Conservation (phyloP, 192 early-diverging fungal genomes). For the Rhizophagus clarus region DNA sequence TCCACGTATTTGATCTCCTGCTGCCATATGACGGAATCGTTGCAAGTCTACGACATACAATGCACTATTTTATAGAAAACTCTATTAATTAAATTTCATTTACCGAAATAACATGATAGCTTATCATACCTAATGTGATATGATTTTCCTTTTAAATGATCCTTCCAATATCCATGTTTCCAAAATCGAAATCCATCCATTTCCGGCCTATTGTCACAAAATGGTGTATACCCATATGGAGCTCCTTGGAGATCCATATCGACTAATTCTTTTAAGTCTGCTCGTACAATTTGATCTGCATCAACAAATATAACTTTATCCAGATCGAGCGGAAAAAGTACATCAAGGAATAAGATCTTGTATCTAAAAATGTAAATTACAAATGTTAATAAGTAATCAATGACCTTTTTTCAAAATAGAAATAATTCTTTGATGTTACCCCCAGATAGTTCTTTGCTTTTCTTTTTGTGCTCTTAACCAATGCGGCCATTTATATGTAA, state of each 20-base stretch:
- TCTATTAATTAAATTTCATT: background rate
- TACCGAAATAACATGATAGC: background rate
- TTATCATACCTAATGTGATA: slow-evolving; percentile 84
- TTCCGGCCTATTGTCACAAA: slow-evolving; percentile 89
- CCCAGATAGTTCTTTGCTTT: slow-evolving; percentile 98
- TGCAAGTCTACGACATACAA: slow-evolving; percentile 95
- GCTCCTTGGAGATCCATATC: slow-evolving; percentile 92
- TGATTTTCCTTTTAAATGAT: slow-evolving; percentile 82
- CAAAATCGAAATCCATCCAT: slow-evolving; percentile 99
- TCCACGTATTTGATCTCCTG: slow-evolving; percentile 88
- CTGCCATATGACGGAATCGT: slow-evolving; percentile 89
- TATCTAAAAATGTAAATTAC: slow-evolving; percentile 50
- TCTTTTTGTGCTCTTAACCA: slow-evolving; percentile 92
- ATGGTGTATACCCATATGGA: slow-evolving; percentile 96
- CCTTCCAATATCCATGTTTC: slow-evolving; percentile 95
- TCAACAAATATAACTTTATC: slow-evolving; percentile 99
- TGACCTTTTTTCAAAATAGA: background rate
- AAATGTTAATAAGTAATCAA: background rate
- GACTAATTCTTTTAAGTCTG: slow-evolving; percentile 90
- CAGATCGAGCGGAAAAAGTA: slow-evolving; percentile 89
- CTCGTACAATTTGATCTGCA: slow-evolving; percentile 98
- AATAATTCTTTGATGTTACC: slow-evolving; percentile 36
- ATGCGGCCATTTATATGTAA: slow-evolving; percentile 98
- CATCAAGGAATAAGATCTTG: slow-evolving; percentile 98
- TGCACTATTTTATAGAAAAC: slow-evolving; percentile 53